These are phyloP conservation scores for Parastagonospora nodorum DNA, from an alignment of 2,329 filamentous ascomycete genomes.

Conservation along the genomic window DNA sequence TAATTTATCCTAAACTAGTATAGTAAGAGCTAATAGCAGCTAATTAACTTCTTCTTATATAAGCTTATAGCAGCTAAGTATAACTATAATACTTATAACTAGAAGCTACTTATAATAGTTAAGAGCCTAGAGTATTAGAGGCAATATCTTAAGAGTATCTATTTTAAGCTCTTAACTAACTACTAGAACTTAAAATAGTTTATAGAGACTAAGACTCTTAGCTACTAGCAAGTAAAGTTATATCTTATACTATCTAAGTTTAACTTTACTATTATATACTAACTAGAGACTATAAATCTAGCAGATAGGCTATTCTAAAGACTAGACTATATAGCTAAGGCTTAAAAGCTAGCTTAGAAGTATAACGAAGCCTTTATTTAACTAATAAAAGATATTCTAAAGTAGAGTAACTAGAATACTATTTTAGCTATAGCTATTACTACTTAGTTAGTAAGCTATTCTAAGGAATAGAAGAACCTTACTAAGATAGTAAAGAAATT, in stretches of 20 bases:
- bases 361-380: not conserved
- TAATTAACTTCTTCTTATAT: no score
- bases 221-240: not conserved
- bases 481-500: no score
- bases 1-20: not conserved
- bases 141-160: slow-evolving; percentile 1
- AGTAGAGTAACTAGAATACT: not conserved
- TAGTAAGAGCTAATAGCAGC: not conserved
- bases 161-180: slow-evolving; percentile 5
- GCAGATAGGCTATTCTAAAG: not conserved
- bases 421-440: not conserved
- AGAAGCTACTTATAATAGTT: not conserved
- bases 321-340: not conserved
- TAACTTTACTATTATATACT: no score
- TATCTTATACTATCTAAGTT: not conserved
- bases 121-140: slow-evolving; percentile 5
- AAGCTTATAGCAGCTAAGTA: slow-evolving; percentile 8
- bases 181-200: slow-evolving; percentile 10
- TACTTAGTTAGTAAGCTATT: not conserved
- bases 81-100: slow-evolving; percentile 7
- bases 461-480: not conserved
- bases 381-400: not conserved
- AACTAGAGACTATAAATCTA: not conserved
- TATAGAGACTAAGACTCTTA: slow-evolving; percentile 7
- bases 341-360: not conserved